These are phyloP conservation scores for Smallanthus sonchifolius DNA, from an alignment of 129 eudicot species.

Conservation along the genomic window DNA sequence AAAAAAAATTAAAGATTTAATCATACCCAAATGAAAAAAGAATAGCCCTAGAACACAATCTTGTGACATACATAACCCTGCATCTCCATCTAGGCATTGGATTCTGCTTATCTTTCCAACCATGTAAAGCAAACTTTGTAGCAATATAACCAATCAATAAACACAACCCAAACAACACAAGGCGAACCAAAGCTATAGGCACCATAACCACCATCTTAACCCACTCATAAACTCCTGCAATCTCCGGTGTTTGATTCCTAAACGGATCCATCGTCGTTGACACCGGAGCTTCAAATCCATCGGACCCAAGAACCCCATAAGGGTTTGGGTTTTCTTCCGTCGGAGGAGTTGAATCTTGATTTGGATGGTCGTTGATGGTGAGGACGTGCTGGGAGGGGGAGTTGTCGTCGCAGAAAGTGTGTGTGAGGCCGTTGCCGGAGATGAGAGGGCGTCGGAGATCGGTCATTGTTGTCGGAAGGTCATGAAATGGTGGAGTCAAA, in stretches of 20 bases:
- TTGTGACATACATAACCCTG: constrained; percentile 81
- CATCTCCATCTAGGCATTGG: constrained; percentile 94
- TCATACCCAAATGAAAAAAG: constrained; percentile 89
- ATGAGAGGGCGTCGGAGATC: constrained; percentile 32
- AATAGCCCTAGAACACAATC: constrained; percentile 62
- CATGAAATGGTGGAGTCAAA: constrained; percentile 9
- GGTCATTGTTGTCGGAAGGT: constrained; percentile 20
- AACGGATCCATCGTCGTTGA: constrained; percentile 76
- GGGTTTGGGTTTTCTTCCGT: constrained; percentile 52
- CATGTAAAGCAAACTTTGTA: constrained; percentile 56
- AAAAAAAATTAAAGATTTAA: neutral
- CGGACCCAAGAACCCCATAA: constrained; percentile 56
- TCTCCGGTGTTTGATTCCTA: constrained; percentile 53
- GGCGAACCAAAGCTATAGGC: constrained; percentile 58
- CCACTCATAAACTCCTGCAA: constrained; percentile 89
- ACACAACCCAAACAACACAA: constrained; percentile 61
- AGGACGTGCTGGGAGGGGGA: constrained; percentile 39
- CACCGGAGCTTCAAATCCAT: constrained; percentile 40
- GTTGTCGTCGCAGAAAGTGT: constrained; percentile 28
- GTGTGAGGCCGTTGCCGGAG: constrained; percentile 34
- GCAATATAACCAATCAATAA: constrained; percentile 64
- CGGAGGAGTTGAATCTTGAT: constrained; percentile 1
- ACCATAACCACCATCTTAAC: constrained; percentile 57
- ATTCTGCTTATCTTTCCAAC: constrained; percentile 77
- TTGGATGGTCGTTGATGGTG: constrained; percentile 36